These are phyloP conservation scores for Eucalyptus tenuipes DNA, from an alignment of 345 rosid species.

Conservation along the genomic window DNA sequence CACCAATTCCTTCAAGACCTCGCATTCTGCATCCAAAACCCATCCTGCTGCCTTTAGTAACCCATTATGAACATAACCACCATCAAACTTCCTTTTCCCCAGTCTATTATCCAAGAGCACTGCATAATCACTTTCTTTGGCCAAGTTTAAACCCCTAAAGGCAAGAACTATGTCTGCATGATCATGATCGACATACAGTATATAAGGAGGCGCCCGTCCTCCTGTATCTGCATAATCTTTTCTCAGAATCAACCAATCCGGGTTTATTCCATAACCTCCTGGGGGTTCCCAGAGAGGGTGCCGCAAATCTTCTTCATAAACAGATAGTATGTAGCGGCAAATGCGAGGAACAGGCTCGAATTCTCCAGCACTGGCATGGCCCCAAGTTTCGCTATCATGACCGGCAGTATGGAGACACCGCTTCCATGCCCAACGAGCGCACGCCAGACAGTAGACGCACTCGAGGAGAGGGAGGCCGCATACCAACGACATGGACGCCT, in stretches of 20 bases:
- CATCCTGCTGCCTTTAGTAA: constrained; percentile 80
- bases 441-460: constrained; percentile 91
- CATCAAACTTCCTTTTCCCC: constrained; percentile 70
- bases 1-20: constrained; percentile 50
- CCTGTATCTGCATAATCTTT: constrained; percentile 61
- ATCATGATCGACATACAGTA: constrained; percentile 69
- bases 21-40: constrained; percentile 72
- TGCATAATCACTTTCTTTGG: constrained; percentile 82
- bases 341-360: constrained; percentile 83
- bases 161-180: constrained; percentile 72
- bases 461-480: constrained; percentile 88
- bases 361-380: constrained; percentile 66
- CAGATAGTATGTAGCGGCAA: constrained; percentile 87
- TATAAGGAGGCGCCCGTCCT: constrained; percentile 78
- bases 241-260: constrained; percentile 48
- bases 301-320: constrained; percentile 79
- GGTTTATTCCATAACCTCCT: constrained; percentile 81
- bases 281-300: constrained; percentile 86
- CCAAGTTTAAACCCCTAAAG: constrained; percentile 75
- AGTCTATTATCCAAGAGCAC: constrained; percentile 77
- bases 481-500: constrained; percentile 48
- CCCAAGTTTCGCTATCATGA: constrained; percentile 91
- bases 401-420: constrained; percentile 87
- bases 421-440: constrained; percentile 97
- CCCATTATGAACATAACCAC: constrained; percentile 95